Percentiles rank a stretch among this genome's conserved stretches.
Conservation (phyloP, 352 stramenopile genomes). For the Phytophthora citrophthora region DNA sequence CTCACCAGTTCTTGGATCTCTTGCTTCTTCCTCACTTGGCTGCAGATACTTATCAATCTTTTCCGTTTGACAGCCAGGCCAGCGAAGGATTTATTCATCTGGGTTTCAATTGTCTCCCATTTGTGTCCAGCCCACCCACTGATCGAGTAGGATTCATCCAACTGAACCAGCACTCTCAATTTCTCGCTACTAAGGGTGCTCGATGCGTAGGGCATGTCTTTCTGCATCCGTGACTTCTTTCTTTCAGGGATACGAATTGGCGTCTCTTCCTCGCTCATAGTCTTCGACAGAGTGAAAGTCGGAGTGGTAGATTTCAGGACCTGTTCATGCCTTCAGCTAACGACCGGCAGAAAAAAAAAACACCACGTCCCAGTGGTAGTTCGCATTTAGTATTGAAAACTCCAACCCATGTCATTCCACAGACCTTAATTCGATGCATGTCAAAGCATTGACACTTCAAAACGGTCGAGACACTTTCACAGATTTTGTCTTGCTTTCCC, state of each 20-base stretch:
- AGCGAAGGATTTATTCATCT: neutral
- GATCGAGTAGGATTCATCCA: neutral
- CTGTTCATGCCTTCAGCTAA: no score
- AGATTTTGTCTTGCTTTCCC: slow-evolving; percentile 4
- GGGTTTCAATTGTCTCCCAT: neutral
- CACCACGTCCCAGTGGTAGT: no score
- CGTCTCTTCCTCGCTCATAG: no score
- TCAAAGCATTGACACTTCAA: no score
- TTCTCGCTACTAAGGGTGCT: neutral
- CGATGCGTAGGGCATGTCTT: no score
- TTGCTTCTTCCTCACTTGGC: neutral
- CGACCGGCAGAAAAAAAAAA: no score
- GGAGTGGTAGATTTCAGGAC: no score
- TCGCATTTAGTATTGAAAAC: neutral
- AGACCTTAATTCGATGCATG: no score
- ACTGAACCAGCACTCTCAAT: neutral
- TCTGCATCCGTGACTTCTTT: no score
- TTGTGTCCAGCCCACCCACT: neutral
- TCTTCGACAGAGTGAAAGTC: no score
- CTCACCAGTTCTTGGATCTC: neutral
- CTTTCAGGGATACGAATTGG: no score
- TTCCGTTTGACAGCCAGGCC: neutral
- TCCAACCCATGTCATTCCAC: neutral
- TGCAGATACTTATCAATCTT: neutral
- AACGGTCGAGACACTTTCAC: neutral